phyloP scores from a whole-genome alignment of 805 yeast species.

The Candida tibetensis region DNA sequence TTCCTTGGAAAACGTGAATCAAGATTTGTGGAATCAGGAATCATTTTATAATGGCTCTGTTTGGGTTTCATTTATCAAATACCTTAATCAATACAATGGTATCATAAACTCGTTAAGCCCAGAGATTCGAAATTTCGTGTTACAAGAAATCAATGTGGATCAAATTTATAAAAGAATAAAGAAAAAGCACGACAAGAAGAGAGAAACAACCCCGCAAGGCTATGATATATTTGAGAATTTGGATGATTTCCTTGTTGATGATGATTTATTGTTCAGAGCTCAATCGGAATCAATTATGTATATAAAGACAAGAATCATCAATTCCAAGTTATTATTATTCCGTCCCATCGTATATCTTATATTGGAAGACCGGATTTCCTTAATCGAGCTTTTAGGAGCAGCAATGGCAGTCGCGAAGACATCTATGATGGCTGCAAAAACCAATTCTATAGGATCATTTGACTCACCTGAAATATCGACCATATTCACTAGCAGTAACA shows the following conservation, averaged over 20 bases:
- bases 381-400: conserved; percentile 27
- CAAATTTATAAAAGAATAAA: conserved; percentile 29
- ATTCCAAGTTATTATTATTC: conserved; percentile 31
- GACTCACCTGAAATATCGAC: conserved; percentile 8
- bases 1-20: conserved; percentile 11
- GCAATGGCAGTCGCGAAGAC: conserved; percentile 16
- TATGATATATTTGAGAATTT: conserved; percentile 22
- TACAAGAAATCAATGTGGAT: conserved; percentile 30
- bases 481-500: conserved; percentile 1
- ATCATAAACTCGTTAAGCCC: conserved; percentile 37
- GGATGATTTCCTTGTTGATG: conserved; percentile 34
- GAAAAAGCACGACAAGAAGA: conserved; percentile 17
- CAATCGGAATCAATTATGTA: conserved; percentile 39
- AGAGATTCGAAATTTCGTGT: conserved; percentile 28
- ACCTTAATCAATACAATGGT: conserved; percentile 36
- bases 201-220: conserved; percentile 4
- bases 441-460: background rate
- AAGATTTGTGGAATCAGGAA: conserved; percentile 23
- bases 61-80: conserved; percentile 30
- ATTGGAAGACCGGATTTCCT: conserved; percentile 26
- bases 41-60: conserved; percentile 19
- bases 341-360: conserved; percentile 35
- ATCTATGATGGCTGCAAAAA: conserved; percentile 2
- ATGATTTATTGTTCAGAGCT: conserved; percentile 29
- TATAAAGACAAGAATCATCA: conserved; percentile 35